Percentiles rank a stretch among this genome's conserved stretches.
Conservation (phyloP, 441 rosid species). For the Euphorbia schlechtendalii region DNA sequence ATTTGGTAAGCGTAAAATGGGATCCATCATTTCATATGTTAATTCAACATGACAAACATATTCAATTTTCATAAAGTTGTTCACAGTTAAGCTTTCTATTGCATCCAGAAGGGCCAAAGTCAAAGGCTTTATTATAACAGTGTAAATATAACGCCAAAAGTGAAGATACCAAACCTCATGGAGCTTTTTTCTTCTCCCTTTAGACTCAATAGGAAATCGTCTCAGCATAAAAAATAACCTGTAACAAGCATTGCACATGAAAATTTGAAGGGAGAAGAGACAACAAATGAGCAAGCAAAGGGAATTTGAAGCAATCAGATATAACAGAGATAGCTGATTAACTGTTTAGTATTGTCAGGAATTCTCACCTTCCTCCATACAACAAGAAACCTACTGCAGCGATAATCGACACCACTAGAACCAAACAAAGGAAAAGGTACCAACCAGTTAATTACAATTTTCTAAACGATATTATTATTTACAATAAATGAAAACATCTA, state of each 20-base stretch:
- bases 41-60: neutral
- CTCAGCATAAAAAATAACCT: constrained; percentile 91
- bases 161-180: constrained; percentile 59
- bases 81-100: neutral
- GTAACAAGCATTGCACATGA: constrained; percentile 17
- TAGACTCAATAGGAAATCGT: constrained; percentile 92
- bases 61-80: neutral
- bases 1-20: neutral
- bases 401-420: constrained; percentile 32
- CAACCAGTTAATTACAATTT: neutral
- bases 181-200: constrained; percentile 96
- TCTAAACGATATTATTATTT: constrained; percentile 23
- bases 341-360: constrained; percentile 1
- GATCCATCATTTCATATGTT: neutral
- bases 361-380: constrained; percentile 57
- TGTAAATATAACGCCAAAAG: constrained; percentile 5
- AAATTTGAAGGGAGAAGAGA: constrained; percentile 12
- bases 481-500: constrained; percentile 39
- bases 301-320: neutral
- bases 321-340: constrained; percentile 6
- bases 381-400: constrained; percentile 61
- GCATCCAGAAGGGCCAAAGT: neutral
- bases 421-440: neutral
- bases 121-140: neutral
- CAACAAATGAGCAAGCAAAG: constrained; percentile 7